Evolutionary conservation across 768 basidiomycete species (phyloP).

Genomic region (Amanita muscaria): DNA sequence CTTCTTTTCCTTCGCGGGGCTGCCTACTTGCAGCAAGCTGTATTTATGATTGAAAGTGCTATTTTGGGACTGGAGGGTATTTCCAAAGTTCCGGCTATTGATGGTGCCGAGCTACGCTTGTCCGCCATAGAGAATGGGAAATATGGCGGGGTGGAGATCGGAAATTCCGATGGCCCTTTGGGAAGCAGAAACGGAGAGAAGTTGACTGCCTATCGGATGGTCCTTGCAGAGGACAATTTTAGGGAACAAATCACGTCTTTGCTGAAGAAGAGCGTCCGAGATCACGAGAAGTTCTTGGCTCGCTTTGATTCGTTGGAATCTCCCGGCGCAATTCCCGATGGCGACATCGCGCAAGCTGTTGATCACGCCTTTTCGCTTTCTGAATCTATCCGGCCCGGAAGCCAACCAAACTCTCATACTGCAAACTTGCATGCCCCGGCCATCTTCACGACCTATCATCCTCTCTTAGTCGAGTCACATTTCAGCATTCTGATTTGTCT

Average conservation of each 20-base stretch:
- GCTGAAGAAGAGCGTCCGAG: slow-evolving; percentile 69
- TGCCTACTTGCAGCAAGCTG: slow-evolving; percentile 73
- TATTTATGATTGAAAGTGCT: slow-evolving; percentile 64
- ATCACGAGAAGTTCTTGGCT: slow-evolving; percentile 76
- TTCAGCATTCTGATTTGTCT: slow-evolving; percentile 71
- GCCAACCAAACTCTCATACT: slow-evolving; percentile 26
- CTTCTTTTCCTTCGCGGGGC: slow-evolving; percentile 77
- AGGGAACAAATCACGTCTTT: slow-evolving; percentile 51
- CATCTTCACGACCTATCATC: slow-evolving; percentile 86
- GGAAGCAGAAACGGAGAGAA: slow-evolving; percentile 53
- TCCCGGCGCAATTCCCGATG: slow-evolving; percentile 23
- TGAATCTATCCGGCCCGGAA: slow-evolving; percentile 59
- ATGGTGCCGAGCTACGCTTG: slow-evolving; percentile 69
- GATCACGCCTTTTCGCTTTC: slow-evolving; percentile 64
- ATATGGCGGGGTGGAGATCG: slow-evolving; percentile 83
- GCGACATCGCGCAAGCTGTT: slow-evolving; percentile 42
- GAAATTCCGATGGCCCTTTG: slow-evolving; percentile 70
- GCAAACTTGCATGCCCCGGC: slow-evolving; percentile 38
- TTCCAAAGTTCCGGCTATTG: slow-evolving; percentile 44
- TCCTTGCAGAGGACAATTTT: slow-evolving; percentile 46
- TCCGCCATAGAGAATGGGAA: slow-evolving; percentile 67
- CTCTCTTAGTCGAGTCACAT: slow-evolving; percentile 80
- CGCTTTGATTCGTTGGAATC: slow-evolving; percentile 74
- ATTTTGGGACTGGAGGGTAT: slow-evolving; percentile 67
- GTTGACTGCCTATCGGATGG: slow-evolving; percentile 51